These are phyloP conservation scores for Elongisporangium prolatum DNA, from an alignment of 352 stramenopile species.

Conservation along the genomic window DNA sequence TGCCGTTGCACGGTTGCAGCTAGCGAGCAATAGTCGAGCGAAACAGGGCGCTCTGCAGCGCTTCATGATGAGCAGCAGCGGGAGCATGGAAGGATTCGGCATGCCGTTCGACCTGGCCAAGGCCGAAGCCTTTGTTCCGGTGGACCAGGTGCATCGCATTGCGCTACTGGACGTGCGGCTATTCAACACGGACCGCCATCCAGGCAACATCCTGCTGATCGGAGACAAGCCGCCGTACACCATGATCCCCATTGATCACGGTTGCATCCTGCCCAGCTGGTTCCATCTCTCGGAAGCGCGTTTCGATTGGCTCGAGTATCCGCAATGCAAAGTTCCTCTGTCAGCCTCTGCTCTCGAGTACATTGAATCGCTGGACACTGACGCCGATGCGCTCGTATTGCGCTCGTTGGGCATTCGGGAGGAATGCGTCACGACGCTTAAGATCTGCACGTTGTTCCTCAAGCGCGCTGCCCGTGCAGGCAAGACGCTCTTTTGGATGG, in stretches of 20 bases:
- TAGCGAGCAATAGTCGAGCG: constrained; percentile 31
- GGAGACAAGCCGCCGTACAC: constrained; percentile 72
- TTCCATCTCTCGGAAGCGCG: constrained; percentile 73
- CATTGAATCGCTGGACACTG: constrained; percentile 45
- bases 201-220: constrained; percentile 77
- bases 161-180: constrained; percentile 75
- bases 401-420: constrained; percentile 59
- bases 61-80: constrained; percentile 75
- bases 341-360: constrained; percentile 39
- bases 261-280: constrained; percentile 75
- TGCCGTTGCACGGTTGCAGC: constrained; percentile 54
- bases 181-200: constrained; percentile 86
- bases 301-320: constrained; percentile 82
- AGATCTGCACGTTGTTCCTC: constrained; percentile 73
- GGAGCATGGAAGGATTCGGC: constrained; percentile 79
- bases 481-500: constrained; percentile 63
- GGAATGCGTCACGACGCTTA: constrained; percentile 66
- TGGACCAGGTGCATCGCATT: constrained; percentile 82
- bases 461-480: constrained; percentile 42
- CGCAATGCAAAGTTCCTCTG: constrained; percentile 58
- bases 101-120: constrained; percentile 65
- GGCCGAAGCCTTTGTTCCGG: constrained; percentile 52
- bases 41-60: constrained; percentile 76
- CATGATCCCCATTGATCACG: constrained; percentile 76
- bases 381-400: constrained; percentile 42